Evolutionary conservation across 1,139 yeast species (phyloP).

Genomic region (Debaryomyces sp.): DNA sequence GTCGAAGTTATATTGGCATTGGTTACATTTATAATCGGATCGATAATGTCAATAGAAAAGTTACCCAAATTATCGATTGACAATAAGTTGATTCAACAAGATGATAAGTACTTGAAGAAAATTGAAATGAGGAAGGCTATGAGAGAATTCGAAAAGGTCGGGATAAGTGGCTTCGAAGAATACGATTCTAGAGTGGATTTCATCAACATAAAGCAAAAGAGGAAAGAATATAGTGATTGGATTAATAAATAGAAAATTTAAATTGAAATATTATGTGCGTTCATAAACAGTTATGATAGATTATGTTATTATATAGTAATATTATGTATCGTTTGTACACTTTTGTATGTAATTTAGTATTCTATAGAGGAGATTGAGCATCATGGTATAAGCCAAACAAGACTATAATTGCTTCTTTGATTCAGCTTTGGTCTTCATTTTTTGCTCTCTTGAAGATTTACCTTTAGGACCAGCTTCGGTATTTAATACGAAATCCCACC

Average conservation of each 20-base stretch:
- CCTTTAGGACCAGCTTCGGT: constrained; percentile 52
- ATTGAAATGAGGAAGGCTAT: constrained; percentile 53
- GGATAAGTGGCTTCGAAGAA: constrained; percentile 46
- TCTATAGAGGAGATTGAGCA: background rate
- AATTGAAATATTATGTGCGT: background rate
- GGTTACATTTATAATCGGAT: constrained; percentile 37
- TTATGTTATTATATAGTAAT: constrained; percentile 1
- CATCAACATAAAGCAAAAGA: constrained; percentile 43
- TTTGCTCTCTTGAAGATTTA: constrained; percentile 40
- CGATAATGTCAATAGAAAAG: constrained; percentile 32
- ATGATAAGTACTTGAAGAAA: constrained; percentile 38
- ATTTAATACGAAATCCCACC: constrained; percentile 47
- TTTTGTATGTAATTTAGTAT: background rate
- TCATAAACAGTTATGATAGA: background rate
- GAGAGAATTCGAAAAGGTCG: constrained; percentile 44
- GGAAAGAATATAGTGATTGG: constrained; percentile 48
- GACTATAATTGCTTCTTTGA: constrained; percentile 8
- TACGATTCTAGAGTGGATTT: constrained; percentile 48
- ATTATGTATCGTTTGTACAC: background rate
- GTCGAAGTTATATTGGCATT: constrained; percentile 47
- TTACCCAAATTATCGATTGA: constrained; percentile 24
- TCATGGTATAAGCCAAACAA: background rate
- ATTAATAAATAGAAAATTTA: constrained; percentile 11
- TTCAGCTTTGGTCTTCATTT: constrained; percentile 24
- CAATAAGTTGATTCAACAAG: constrained; percentile 22